Percentiles rank a stretch among this genome's conserved stretches.
Evolutionary conservation across 1,284 basidiomycete genomes (phyloP).

Genomic region (Puccinia hordei): DNA sequence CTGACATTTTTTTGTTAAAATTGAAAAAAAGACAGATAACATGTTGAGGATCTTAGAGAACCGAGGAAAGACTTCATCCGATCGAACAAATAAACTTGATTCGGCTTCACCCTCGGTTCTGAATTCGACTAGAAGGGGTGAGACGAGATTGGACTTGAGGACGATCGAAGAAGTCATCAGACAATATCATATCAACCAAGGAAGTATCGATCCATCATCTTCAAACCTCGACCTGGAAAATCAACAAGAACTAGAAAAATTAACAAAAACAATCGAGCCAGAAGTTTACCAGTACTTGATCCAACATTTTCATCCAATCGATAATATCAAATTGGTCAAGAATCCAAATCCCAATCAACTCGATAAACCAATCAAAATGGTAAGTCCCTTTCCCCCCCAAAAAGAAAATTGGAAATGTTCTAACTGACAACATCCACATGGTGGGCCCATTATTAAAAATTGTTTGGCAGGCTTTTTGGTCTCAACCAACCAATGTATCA

Average conservation of each 20-base stretch:
- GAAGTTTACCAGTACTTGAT: conserved; percentile 19
- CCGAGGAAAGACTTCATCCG: conserved; percentile 5
- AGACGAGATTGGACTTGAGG: conserved; percentile 26
- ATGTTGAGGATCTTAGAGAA: conserved; percentile 46
- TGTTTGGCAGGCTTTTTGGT: conserved; percentile 21
- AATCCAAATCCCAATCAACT: conserved; percentile 44
- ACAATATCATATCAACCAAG: conserved; percentile 7
- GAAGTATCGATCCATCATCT: neutral
- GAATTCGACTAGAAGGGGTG: neutral
- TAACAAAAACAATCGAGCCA: neutral
- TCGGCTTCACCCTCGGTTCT: no score
- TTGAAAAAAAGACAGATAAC: conserved; percentile 36
- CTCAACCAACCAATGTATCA: neutral
- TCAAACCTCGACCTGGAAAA: conserved; percentile 1
- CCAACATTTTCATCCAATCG: conserved; percentile 36
- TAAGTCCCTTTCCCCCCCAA: neutral
- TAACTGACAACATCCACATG: neutral
- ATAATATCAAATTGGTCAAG: conserved; percentile 46
- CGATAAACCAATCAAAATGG: conserved; percentile 47
- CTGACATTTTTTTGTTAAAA: no score
- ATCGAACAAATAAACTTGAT: neutral
- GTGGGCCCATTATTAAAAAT: neutral
- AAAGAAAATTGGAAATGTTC: neutral
- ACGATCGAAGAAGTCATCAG: conserved; percentile 34
- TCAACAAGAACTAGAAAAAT: neutral